phyloP scores from a whole-genome alignment of 305 asterid genomes.

The Fraxinus ornus region DNA sequence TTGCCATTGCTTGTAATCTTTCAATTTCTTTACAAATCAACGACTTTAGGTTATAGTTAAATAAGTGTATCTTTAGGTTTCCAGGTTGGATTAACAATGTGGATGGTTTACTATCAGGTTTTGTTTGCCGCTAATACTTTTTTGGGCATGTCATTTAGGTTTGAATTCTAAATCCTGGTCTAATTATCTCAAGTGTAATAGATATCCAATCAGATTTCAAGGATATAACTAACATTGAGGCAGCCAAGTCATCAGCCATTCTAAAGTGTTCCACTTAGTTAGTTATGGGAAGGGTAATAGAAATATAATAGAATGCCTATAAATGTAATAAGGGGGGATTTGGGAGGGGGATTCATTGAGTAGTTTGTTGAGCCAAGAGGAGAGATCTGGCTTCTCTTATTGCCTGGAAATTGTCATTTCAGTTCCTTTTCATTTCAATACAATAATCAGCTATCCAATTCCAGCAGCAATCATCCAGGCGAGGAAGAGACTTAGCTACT shows the following conservation, averaged over 20 bases:
- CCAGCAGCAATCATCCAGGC: no score
- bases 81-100: background rate
- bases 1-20: background rate
- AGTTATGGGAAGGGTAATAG: background rate
- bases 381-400: no score
- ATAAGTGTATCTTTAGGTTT: background rate
- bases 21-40: background rate
- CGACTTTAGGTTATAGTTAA: background rate
- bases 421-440: no score
- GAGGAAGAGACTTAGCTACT: no score
- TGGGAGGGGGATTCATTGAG: background rate
- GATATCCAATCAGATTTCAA: no score
- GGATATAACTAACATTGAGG: no score
- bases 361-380: background rate
- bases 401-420: no score
- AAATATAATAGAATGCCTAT: background rate
- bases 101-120: background rate
- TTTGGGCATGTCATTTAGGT: background rate
- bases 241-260: no score
- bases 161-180: background rate
- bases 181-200: background rate
- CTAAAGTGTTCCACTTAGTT: no score
- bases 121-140: conserved; percentile 10
- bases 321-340: background rate
- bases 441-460: no score